These are phyloP conservation scores for Solanum chilense DNA, from an alignment of 257 asterid species.

Conservation along the genomic window DNA sequence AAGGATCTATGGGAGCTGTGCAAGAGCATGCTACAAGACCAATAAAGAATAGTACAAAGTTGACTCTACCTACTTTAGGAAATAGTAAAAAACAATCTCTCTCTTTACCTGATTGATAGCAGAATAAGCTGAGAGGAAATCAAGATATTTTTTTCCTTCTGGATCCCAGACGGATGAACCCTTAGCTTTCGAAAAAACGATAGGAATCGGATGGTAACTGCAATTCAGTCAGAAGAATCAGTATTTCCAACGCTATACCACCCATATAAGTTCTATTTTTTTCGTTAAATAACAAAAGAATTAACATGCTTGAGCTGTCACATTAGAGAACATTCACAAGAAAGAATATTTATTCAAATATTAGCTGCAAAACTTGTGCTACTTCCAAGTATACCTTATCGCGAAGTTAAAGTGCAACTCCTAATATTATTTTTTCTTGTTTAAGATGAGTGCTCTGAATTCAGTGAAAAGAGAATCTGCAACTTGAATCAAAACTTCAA, in stretches of 20 bases:
- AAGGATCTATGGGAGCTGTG: not conserved
- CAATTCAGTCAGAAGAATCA: constrained; percentile 17
- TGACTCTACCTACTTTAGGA: not conserved
- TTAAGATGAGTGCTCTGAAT: not conserved
- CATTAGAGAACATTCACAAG: not conserved
- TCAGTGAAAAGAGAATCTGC: not conserved
- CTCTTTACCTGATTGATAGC: constrained; percentile 84
- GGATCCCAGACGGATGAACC: constrained; percentile 90
- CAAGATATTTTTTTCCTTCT: constrained; percentile 86
- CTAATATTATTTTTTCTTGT: not conserved
- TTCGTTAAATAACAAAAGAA: not conserved
- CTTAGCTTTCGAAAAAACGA: constrained; percentile 85
- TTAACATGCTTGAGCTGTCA: not conserved
- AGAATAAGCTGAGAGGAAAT: constrained; percentile 93
- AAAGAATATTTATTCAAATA: not conserved
- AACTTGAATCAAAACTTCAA: not conserved
- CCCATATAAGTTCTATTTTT: not conserved
- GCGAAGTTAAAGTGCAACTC: not conserved
- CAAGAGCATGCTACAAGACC: not conserved
- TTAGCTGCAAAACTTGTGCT: not conserved
- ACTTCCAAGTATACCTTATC: not conserved
- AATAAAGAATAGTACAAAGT: not conserved
- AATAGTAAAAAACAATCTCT: not conserved
- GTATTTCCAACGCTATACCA: not conserved
- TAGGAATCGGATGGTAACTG: constrained; percentile 94